Percentiles rank a stretch among this genome's conserved stretches.
These are phyloP conservation scores for Lichtheimia corymbifera DNA, from an alignment of 371 early-diverging fungal species.

Conservation along the genomic window DNA sequence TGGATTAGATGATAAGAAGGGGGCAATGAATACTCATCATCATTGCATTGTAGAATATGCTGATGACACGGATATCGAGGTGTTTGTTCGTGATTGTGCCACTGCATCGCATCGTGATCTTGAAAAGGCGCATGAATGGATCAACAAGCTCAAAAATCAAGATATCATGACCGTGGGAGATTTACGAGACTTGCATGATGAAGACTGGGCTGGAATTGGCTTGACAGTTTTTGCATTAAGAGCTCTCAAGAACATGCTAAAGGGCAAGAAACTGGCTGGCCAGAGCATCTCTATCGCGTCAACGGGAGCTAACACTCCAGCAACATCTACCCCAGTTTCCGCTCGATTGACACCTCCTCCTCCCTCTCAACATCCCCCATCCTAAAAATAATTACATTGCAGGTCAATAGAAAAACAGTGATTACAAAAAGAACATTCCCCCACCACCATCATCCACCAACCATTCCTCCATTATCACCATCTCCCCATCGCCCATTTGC, in stretches of 20 bases:
- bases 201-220: constrained; percentile 78
- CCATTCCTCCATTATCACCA: too few species aligned
- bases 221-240: constrained; percentile 89
- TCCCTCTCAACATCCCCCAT: background rate
- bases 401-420: background rate
- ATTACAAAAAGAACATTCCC: too few species aligned
- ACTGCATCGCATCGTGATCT: constrained; percentile 63
- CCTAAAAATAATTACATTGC: background rate
- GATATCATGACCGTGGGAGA: constrained; percentile 86
- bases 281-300: constrained; percentile 17
- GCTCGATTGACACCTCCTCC: background rate
- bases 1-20: background rate
- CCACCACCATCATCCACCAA: too few species aligned
- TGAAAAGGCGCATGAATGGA: constrained; percentile 80
- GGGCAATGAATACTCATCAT: background rate
- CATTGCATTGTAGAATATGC: constrained; percentile 48
- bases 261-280: constrained; percentile 49
- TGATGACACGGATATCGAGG: constrained; percentile 68
- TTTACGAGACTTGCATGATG: constrained; percentile 73
- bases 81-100: constrained; percentile 72
- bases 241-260: constrained; percentile 78
- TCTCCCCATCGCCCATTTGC: too few species aligned
- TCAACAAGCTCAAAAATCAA: constrained; percentile 67
- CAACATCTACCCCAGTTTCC: background rate
- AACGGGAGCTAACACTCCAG: background rate